These are phyloP conservation scores for Penicillium sp. DNA, from an alignment of 2,329 filamentous ascomycete species.

Conservation along the genomic window DNA sequence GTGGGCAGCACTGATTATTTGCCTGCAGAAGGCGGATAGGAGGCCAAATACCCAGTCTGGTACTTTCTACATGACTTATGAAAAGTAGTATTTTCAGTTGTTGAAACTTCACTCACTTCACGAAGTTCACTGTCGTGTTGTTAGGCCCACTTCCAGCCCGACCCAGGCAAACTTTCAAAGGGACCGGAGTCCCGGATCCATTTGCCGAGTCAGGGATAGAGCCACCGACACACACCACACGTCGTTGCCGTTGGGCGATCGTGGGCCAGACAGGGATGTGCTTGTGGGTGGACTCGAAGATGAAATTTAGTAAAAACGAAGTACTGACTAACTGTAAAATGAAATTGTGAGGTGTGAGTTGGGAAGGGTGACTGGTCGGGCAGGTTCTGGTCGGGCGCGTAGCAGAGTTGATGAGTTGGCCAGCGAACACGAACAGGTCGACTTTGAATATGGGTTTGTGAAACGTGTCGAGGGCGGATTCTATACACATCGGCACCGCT, in stretches of 20 bases:
- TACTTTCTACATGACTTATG: not conserved
- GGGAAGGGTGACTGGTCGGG: not conserved
- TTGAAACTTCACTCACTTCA: too few relatives aligned
- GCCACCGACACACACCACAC: constrained; percentile 7
- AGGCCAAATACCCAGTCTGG: not conserved
- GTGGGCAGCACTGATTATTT: not conserved
- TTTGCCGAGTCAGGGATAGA: constrained; percentile 13
- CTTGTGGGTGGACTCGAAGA: not conserved
- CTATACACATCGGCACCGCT: not conserved
- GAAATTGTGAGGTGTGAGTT: not conserved
- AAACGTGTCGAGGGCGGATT: not conserved
- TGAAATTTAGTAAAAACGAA: not conserved
- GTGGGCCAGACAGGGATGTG: constrained; percentile 8
- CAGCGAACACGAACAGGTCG: not conserved
- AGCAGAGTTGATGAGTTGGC: not conserved
- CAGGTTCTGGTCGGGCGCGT: not conserved
- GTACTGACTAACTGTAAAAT: not conserved
- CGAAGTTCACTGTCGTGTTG: not conserved
- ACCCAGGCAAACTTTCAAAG: not conserved
- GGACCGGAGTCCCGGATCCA: not conserved
- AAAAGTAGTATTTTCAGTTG: too few relatives aligned
- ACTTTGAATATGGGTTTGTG: not conserved
- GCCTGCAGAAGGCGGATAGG: not conserved
- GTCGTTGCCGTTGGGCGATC: constrained; percentile 15
- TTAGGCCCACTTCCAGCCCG: not conserved